Percentiles rank a stretch among this genome's conserved stretches.
phyloP scores from a whole-genome alignment of 1,284 basidiomycete genomes.

The Coriolopsis trogii region DNA sequence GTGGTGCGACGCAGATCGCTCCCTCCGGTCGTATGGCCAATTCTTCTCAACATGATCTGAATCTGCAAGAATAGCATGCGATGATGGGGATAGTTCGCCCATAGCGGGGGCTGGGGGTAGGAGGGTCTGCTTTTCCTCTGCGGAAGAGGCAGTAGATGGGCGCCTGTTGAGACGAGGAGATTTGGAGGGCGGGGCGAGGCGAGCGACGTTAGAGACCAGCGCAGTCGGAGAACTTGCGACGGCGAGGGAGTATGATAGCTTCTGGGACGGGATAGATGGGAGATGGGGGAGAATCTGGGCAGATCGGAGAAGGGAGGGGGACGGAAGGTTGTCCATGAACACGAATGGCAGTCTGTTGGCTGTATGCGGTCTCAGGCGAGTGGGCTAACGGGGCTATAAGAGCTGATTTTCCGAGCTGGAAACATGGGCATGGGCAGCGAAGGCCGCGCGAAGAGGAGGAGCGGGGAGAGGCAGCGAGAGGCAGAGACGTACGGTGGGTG shows the following conservation, averaged over 20 bases:
- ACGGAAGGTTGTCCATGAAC: conserved; percentile 14
- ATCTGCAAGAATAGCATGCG: conserved; percentile 13
- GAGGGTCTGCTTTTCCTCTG: conserved; percentile 29
- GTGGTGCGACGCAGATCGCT: conserved; percentile 12
- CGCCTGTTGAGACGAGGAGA: conserved; percentile 29
- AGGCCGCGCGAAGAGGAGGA: background rate
- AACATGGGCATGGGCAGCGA: background rate
- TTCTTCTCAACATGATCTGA: background rate
- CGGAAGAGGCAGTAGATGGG: conserved; percentile 49
- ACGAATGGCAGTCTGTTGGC: no score
- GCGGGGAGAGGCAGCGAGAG: background rate
- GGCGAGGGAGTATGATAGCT: conserved; percentile 26
- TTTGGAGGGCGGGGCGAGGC: conserved; percentile 24
- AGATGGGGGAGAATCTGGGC: conserved; percentile 26
- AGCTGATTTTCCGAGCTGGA: no score
- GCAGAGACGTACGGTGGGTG: background rate
- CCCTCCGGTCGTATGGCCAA: conserved; percentile 10
- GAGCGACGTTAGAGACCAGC: conserved; percentile 26
- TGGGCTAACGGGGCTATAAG: no score
- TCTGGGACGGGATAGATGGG: conserved; percentile 22
- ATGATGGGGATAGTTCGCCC: conserved; percentile 23
- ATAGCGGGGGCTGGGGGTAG: conserved; percentile 30
- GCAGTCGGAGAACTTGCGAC: conserved; percentile 20
- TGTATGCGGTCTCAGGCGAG: no score
- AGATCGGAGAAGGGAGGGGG: conserved; percentile 23